These are phyloP conservation scores for Gracilaria domingensis DNA, from an alignment of 23 red algal genomes.

Conservation along the genomic window DNA sequence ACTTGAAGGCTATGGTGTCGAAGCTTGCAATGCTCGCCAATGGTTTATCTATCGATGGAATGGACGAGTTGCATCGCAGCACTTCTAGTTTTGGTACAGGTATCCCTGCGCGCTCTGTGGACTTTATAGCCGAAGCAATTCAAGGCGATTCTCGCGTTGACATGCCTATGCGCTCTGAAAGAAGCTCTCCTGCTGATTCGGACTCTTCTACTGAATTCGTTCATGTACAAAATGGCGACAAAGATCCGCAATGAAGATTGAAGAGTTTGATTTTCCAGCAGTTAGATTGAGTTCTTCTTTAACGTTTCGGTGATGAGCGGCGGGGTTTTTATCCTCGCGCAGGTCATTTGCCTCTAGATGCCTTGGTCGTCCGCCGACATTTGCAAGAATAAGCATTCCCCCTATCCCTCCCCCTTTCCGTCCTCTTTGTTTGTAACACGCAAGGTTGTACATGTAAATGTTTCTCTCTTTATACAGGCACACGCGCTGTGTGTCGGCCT, in stretches of 20 bases:
- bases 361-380: no score
- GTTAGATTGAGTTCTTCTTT: no score
- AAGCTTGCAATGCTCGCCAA: slow-evolving; percentile 46
- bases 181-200: slow-evolving; percentile 10
- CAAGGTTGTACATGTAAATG: no score
- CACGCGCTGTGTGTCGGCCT: no score
- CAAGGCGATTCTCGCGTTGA: slow-evolving; percentile 26
- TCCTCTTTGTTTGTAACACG: no score
- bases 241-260: not conserved
- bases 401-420: no score
- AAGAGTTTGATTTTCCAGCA: no score
- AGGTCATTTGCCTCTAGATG: no score
- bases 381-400: no score
- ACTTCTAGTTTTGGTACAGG: slow-evolving; percentile 28
- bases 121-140: slow-evolving; percentile 20
- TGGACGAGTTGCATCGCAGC: not conserved
- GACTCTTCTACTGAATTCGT: slow-evolving; percentile 2
- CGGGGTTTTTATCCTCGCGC: no score
- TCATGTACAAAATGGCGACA: not conserved
- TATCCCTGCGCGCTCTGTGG: slow-evolving; percentile 12
- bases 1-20: slow-evolving; percentile 27
- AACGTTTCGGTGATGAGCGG: no score
- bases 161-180: slow-evolving; percentile 16
- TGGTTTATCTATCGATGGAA: not conserved
- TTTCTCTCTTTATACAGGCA: no score